Evolutionary conservation across 495 filamentous ascomycete genomes (phyloP).

Genomic region (Cairneyella variabilis): DNA sequence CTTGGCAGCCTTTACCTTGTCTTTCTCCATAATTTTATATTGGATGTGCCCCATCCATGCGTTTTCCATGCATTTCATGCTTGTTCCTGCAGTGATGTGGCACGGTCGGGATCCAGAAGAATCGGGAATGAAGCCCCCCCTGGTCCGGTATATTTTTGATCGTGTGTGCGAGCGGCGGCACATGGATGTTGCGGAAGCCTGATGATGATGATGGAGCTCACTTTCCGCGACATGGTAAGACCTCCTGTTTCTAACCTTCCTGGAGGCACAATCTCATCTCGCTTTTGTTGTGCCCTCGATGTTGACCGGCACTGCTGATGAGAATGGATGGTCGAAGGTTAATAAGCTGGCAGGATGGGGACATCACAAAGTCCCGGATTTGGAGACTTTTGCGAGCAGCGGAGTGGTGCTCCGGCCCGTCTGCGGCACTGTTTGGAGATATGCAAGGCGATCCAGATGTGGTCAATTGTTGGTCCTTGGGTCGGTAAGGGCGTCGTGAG

Average conservation of each 20-base stretch:
- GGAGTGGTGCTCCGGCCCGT: slow-evolving; percentile 20
- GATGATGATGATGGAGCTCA: not conserved
- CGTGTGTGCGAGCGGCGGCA: slow-evolving; percentile 7
- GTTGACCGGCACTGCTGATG: too few species aligned
- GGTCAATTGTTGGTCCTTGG: slow-evolving; percentile 16
- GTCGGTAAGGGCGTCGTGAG: not conserved
- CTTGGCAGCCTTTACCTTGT: not conserved
- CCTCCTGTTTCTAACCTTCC: too few species aligned
- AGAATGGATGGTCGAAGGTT: too few species aligned
- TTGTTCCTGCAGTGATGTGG: slow-evolving; percentile 23
- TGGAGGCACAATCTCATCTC: too few species aligned
- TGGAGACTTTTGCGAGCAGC: not conserved
- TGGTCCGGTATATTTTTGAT: slow-evolving; percentile 16
- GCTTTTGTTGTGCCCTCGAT: too few species aligned
- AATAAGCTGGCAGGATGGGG: not conserved
- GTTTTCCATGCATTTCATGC: slow-evolving; percentile 13
- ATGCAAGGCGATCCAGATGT: slow-evolving; percentile 20
- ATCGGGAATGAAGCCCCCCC: slow-evolving; percentile 9
- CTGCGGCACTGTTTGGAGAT: slow-evolving; percentile 22
- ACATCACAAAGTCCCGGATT: not conserved
- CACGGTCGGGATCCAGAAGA: slow-evolving; percentile 19
- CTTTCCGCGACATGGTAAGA: not conserved
- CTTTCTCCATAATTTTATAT: too few species aligned
- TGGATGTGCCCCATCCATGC: slow-evolving; percentile 3
- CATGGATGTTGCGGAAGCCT: slow-evolving; percentile 16